phyloP scores from a whole-genome alignment of 2,329 filamentous ascomycete species.

The Sporothrix mexicana region DNA sequence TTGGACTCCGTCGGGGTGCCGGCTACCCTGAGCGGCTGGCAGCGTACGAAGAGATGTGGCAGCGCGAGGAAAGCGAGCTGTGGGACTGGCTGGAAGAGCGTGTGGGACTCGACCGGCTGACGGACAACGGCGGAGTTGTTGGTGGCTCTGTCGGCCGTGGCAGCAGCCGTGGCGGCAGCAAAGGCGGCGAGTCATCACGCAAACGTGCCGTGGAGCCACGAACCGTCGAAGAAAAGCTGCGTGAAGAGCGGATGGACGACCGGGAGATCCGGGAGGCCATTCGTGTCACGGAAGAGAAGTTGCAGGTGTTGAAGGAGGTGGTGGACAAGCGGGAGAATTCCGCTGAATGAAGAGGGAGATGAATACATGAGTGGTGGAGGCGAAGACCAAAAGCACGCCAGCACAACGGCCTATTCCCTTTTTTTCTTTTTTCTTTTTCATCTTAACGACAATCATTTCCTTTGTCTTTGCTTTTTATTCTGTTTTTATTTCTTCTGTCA shows the following conservation, averaged over 20 bases:
- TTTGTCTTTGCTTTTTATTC: conserved; percentile 4
- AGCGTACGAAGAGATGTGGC: conserved; percentile 94
- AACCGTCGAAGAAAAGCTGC: conserved; percentile 64
- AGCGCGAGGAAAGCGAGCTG: conserved; percentile 81
- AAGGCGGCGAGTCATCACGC: conserved; percentile 31
- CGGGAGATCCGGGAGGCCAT: conserved; percentile 81
- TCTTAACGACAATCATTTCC: conserved; percentile 13
- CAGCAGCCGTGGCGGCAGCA: conserved; percentile 33
- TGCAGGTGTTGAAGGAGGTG: conserved; percentile 76
- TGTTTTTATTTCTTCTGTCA: not conserved
- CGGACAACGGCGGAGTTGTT: conserved; percentile 46
- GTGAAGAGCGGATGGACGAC: conserved; percentile 69
- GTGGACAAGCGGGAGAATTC: conserved; percentile 57
- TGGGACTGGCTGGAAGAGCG: conserved; percentile 95
- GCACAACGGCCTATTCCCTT: not conserved
- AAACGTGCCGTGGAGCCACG: conserved; percentile 61
- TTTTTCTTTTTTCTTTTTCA: not conserved
- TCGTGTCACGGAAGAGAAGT: conserved; percentile 81
- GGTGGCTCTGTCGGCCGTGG: conserved; percentile 20
- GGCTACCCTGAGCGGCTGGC: conserved; percentile 69
- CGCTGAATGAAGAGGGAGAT: conserved; percentile 36
- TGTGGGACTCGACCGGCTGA: conserved; percentile 70
- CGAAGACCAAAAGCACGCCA: not conserved
- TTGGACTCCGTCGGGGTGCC: conserved; percentile 42
- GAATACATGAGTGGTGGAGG: conserved; percentile 27